These are phyloP conservation scores for Leishmania major DNA, from an alignment of 208 protist species.

Conservation along the genomic window DNA sequence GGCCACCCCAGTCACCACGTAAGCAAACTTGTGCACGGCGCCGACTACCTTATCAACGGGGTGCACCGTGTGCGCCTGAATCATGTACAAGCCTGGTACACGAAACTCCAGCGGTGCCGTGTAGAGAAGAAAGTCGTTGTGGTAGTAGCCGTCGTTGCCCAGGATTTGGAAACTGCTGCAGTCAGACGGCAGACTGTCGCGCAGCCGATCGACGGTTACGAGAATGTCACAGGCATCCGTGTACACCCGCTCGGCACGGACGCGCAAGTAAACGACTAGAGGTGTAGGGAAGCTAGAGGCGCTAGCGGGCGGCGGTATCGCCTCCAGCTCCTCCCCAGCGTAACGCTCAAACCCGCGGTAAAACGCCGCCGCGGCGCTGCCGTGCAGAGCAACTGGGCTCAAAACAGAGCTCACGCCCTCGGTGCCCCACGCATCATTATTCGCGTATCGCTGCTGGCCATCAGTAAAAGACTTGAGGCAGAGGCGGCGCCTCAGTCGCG, in stretches of 20 bases:
- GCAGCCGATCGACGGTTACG: slow-evolving; percentile 39
- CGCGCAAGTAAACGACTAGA: slow-evolving; percentile 32
- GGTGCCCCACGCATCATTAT: slow-evolving; percentile 1
- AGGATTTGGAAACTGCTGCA: slow-evolving; percentile 33
- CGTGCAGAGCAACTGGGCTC: slow-evolving; percentile 2
- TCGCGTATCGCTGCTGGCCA: background rate
- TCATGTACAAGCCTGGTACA: slow-evolving; percentile 54
- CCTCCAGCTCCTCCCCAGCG: slow-evolving; percentile 25
- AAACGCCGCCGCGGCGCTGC: background rate
- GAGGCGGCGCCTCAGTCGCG: slow-evolving; percentile 9
- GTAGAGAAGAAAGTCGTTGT: slow-evolving; percentile 64
- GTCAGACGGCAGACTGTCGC: slow-evolving; percentile 17
- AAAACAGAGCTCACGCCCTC: background rate
- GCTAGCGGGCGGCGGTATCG: slow-evolving; percentile 13
- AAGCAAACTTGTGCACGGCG: slow-evolving; percentile 69
- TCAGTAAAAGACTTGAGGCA: slow-evolving; percentile 1
- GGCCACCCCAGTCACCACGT: slow-evolving; percentile 29
- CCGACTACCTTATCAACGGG: slow-evolving; percentile 49
- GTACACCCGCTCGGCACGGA: slow-evolving; percentile 17
- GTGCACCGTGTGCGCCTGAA: slow-evolving; percentile 73
- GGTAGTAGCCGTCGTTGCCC: slow-evolving; percentile 55
- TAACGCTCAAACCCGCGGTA: slow-evolving; percentile 25
- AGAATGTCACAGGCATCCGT: slow-evolving; percentile 51
- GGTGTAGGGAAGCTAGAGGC: slow-evolving; percentile 17
- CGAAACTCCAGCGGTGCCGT: slow-evolving; percentile 57